phyloP scores from a whole-genome alignment of 805 yeast species.

The Saccharomyces jurei region DNA sequence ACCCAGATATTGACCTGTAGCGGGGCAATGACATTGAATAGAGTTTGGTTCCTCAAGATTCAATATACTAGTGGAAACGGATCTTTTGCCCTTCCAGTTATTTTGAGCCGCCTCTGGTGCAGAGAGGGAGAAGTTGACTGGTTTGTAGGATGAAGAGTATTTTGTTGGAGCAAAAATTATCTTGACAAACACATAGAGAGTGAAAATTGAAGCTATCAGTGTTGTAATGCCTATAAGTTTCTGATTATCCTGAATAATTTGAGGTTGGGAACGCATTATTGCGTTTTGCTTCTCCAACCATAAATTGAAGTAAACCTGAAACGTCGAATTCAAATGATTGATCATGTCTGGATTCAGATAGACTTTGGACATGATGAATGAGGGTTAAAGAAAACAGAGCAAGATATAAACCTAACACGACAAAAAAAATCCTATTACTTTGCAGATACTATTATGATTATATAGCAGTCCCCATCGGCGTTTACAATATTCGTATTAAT shows the following conservation, averaged over 20 bases:
- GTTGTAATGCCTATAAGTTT: constrained; percentile 11
- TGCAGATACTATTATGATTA: background rate
- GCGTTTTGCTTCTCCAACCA: constrained; percentile 15
- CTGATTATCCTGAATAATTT: constrained; percentile 10
- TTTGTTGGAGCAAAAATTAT: constrained; percentile 8
- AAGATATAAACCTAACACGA: background rate
- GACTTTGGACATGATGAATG: constrained; percentile 16
- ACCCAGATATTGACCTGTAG: constrained; percentile 87
- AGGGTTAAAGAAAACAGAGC: background rate
- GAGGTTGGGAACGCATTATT: constrained; percentile 9
- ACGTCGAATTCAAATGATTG: constrained; percentile 22
- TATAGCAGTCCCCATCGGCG: background rate
- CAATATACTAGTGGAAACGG: constrained; percentile 41
- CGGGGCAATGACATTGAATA: constrained; percentile 89
- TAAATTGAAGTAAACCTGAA: constrained; percentile 20
- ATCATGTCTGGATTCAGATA: constrained; percentile 22
- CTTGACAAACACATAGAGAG: constrained; percentile 13
- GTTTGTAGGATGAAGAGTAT: constrained; percentile 6
- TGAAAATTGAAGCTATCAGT: constrained; percentile 11
- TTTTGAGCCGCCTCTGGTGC: constrained; percentile 21
- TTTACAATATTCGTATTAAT: background rate
- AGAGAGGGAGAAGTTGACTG: constrained; percentile 13
- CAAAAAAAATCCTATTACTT: background rate
- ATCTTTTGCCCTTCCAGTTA: constrained; percentile 78
- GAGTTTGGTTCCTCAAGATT: constrained; percentile 54